Evolutionary conservation across 2,329 filamentous ascomycete genomes (phyloP).

Genomic region (Chaetomium sp.): DNA sequence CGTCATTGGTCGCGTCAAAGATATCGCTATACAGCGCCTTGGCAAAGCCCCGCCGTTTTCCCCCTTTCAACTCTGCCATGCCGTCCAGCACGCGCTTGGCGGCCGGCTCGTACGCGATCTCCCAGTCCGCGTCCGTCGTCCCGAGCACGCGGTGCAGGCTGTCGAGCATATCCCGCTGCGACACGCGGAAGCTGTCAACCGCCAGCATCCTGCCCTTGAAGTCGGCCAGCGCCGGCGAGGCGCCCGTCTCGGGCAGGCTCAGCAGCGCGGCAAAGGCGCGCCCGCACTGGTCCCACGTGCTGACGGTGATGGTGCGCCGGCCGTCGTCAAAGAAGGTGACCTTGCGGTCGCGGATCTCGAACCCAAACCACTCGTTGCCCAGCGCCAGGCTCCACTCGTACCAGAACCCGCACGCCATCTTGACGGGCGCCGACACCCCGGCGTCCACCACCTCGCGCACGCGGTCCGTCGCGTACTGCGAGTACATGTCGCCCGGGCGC

Average conservation of each 20-base stretch:
- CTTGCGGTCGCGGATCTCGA: conserved; percentile 28
- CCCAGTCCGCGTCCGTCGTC: conserved; percentile 63
- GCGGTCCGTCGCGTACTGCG: conserved; percentile 27
- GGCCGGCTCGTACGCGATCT: conserved; percentile 51
- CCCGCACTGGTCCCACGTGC: conserved; percentile 60
- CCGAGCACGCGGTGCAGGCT: conserved; percentile 61
- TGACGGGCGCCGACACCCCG: conserved; percentile 39
- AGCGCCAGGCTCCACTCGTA: conserved; percentile 53
- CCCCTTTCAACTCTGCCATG: conserved; percentile 46
- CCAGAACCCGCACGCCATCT: conserved; percentile 51
- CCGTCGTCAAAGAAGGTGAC: conserved; percentile 57
- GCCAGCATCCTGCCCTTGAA: conserved; percentile 51
- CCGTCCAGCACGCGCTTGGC: conserved; percentile 53
- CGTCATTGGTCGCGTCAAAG: conserved; percentile 51
- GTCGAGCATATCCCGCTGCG: conserved; percentile 66
- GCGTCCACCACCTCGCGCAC: conserved; percentile 45
- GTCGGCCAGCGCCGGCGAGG: conserved; percentile 23
- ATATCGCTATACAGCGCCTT: conserved; percentile 56
- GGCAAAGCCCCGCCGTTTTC: conserved; percentile 37
- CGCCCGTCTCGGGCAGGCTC: conserved; percentile 41
- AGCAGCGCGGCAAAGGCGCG: conserved; percentile 46
- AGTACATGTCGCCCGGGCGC: conserved; percentile 28
- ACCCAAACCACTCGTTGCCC: conserved; percentile 33
- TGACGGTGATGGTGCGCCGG: conserved; percentile 55
- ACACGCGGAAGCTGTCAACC: conserved; percentile 59